Base-by-base conservation (phyloP, 108 stramenopile genomes). In the Bacterosira constricta region DNA sequence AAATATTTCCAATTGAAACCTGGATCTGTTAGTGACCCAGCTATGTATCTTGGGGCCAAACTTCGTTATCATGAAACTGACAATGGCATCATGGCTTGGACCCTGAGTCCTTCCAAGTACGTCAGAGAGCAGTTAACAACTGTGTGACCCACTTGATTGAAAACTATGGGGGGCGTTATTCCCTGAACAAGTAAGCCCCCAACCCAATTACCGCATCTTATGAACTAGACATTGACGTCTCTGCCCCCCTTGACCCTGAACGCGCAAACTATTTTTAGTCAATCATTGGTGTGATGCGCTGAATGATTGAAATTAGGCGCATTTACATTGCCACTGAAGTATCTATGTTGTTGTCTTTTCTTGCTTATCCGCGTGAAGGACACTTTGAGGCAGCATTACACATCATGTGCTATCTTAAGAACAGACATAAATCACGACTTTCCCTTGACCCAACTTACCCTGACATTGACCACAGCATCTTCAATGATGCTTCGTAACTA, bases 341-440 rank as follows among this genome's bases (percentile, higher is more conserved):
- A 7, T 76, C 81, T 15, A 15, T 77, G 3, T 21, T 80, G 41
- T 74, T 66, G 2, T 34, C 23, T 31, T 60, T 45, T 39, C 32
- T 70, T 21, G 78, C 39, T 21, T 15, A 36, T 20, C 55, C 83
- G 0, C 32, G 75, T 0, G 34, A 41, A 20, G 83, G 83, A 13
- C 85, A 86, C 30, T 31, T 86, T 4, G 60, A 73, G n/a, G 38
- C 55, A 32, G 60, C 75, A 8, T 69, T 66, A 20, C 63, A 47
- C 46, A n/a, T 47, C n/a, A n/a, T n/a, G n/a, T n/a, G n/a, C n/a
- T n/a, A n/a, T n/a, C n/a, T n/a, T n/a, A n/a, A n/a, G n/a, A n/a
- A n/a, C n/a, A n/a, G n/a, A n/a, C n/a, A n/a, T n/a, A n/a, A n/a
- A n/a, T n/a, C n/a, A n/a, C n/a, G n/a, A n/a, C n/a, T n/a, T n/a